Base-by-base conservation (phyloP, 495 filamentous ascomycete species). In the Margaritispora aquatica region DNA sequence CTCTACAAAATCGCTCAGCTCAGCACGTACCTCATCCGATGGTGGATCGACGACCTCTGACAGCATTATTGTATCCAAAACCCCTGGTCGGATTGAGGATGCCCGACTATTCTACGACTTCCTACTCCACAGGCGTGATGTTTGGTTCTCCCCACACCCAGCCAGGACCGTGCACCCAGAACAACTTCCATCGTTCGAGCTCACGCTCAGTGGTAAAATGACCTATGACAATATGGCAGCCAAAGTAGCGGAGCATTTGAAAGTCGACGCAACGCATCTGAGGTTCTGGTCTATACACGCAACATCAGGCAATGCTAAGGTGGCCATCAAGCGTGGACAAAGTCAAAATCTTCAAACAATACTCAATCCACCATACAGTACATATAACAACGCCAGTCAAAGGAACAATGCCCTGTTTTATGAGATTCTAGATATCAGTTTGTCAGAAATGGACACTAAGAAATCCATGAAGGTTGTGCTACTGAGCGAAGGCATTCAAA, bases 401-500 rank as follows among this genome's bases (percentile, higher is more conserved):
- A 79, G 85, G 31, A 66, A 78, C 26, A 91, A 97, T 71, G 81
- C 84, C 9, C 73, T 99, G 26, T 96, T 84, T 70, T 97, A 90
- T 62, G 94, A 99, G 70, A 80, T 96, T 17, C 75, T 99, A 26
- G 94, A 99, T 49, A 91, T 96, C 74, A 96, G 89, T 59, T 74
- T 99, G 50, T 90, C 88, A 51, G 95, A 99, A 68, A 78, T 91
- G 34, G 95, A 99, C 64, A 92, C 87, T 26, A 92, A 94, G 74
- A 96, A 92, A 71, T 79, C 70, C 56, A 71, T 96, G 61, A 91
- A 88, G 68, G 73, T 99, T 41, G 88, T 79, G 7, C 90, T 87
- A 83, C 77, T 99, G 38, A 87, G 85, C 23, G 95, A 99, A 58
- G 94, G 95, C 23, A 88, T 96, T 60, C 79, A 82, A 4, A 97